Percentiles rank a stretch among this genome's conserved stretches.
Conservation (phyloP, 352 stramenopile genomes). For the Pythium phragmitis region DNA sequence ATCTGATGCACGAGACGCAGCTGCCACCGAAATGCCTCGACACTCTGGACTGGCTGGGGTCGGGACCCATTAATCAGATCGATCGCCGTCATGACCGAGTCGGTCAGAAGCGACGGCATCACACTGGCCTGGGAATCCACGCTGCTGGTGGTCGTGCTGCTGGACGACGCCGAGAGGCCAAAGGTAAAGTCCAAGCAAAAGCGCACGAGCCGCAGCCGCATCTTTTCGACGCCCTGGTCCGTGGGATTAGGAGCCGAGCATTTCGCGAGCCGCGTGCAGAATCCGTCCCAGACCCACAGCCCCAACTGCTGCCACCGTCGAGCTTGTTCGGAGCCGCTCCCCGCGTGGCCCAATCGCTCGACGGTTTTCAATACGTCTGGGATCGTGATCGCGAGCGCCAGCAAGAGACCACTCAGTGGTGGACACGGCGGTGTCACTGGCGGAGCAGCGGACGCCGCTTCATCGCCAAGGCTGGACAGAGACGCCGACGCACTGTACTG, state of each 20-base stretch:
- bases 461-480: slow-evolving; percentile 4
- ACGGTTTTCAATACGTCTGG: slow-evolving; percentile 44
- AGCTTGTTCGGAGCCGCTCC: background rate
- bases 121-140: slow-evolving; percentile 23
- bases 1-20: slow-evolving; percentile 42
- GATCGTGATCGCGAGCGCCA: slow-evolving; percentile 52
- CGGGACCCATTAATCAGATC: slow-evolving; percentile 25
- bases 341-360: slow-evolving; percentile 30
- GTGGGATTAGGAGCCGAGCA: background rate
- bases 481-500: slow-evolving; percentile 15
- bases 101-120: slow-evolving; percentile 12
- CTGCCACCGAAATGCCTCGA: slow-evolving; percentile 37
- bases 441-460: background rate
- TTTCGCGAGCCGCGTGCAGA: slow-evolving; percentile 41
- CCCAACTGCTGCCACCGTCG: slow-evolving; percentile 11
- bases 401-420: slow-evolving; percentile 24
- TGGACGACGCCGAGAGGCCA: slow-evolving; percentile 26
- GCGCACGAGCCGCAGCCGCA: slow-evolving; percentile 42
- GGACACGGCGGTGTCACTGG: slow-evolving; percentile 18
- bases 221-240: slow-evolving; percentile 23
- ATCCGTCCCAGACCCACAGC: slow-evolving; percentile 36
- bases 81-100: slow-evolving; percentile 17
- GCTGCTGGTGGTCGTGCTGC: background rate
- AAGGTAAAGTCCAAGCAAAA: slow-evolving; percentile 60
- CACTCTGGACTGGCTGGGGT: background rate